phyloP scores from a whole-genome alignment of 192 early-diverging fungal species.

The Helicostylum pulchrum region DNA sequence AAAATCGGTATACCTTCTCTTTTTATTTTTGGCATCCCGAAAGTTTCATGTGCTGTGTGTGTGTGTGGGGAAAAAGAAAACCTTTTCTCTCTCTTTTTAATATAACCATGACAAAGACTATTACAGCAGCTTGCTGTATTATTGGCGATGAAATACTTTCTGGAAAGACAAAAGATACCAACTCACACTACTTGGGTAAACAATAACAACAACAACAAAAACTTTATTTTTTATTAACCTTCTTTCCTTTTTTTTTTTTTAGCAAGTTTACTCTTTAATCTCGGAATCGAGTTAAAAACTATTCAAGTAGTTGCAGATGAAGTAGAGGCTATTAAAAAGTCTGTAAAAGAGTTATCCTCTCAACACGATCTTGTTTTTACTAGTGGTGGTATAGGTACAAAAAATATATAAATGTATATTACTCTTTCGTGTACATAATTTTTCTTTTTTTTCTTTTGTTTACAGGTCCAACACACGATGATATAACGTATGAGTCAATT shows the following conservation, averaged over 20 bases:
- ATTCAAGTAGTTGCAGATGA: conserved; percentile 58
- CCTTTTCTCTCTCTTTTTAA: background rate
- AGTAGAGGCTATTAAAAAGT: conserved; percentile 37
- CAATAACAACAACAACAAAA: background rate
- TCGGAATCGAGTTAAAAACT: conserved; percentile 55
- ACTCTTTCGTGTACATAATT: background rate
- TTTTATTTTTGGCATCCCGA: no score
- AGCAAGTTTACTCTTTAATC: conserved; percentile 56
- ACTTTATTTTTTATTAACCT: background rate
- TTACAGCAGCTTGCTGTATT: conserved; percentile 24
- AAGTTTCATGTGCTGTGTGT: no score
- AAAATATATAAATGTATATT: background rate
- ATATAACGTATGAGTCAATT: conserved; percentile 67
- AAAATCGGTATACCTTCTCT: no score
- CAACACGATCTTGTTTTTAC: conserved; percentile 62
- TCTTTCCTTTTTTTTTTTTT: background rate
- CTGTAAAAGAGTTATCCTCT: conserved; percentile 44
- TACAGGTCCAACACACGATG: conserved; percentile 59
- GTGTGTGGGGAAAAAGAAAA: no score
- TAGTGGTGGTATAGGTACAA: conserved; percentile 65
- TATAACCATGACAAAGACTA: conserved; percentile 2
- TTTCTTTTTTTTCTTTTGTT: background rate
- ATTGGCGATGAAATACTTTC: conserved; percentile 68
- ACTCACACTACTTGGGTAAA: conserved; percentile 51
- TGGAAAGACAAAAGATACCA: conserved; percentile 67